Percentiles rank a stretch among this genome's conserved stretches.
These are phyloP conservation scores for Coprinopsis marcescibilis DNA, from an alignment of 768 basidiomycete species.

Conservation along the genomic window DNA sequence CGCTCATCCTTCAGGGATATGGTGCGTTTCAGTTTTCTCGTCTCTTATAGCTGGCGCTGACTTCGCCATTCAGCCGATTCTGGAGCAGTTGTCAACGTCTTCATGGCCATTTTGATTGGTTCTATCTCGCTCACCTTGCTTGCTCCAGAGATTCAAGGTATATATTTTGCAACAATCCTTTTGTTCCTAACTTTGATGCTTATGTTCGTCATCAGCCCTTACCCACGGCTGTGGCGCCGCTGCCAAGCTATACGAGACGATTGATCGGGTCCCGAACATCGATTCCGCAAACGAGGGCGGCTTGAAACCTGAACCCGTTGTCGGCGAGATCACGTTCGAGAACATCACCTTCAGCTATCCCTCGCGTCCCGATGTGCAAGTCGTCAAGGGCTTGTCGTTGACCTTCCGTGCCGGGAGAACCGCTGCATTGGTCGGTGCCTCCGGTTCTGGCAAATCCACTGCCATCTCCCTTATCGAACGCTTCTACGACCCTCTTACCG, in stretches of 20 bases:
- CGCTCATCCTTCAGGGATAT: conserved; percentile 53
- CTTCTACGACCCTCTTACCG: conserved; percentile 69
- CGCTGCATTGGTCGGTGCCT: conserved; percentile 61
- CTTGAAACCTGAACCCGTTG: conserved; percentile 50
- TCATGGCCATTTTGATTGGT: conserved; percentile 70
- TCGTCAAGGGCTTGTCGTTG: conserved; percentile 56
- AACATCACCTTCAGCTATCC: conserved; percentile 74
- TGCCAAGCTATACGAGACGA: conserved; percentile 76
- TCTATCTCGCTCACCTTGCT: conserved; percentile 73
- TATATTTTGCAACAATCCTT: conserved; percentile 20
- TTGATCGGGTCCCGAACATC: conserved; percentile 73
- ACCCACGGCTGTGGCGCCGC: conserved; percentile 68
- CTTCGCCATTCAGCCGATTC: conserved; percentile 34
- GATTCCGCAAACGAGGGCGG: conserved; percentile 63
- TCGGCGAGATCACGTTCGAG: conserved; percentile 64
- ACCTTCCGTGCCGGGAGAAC: conserved; percentile 66
- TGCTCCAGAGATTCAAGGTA: conserved; percentile 73
- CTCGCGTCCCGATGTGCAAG: conserved; percentile 60
- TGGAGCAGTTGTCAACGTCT: conserved; percentile 69
- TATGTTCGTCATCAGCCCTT: conserved; percentile 29
- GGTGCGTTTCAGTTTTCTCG: conserved; percentile 25
- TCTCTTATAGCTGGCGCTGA: too few species aligned
- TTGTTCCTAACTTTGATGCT: conserved; percentile 3
- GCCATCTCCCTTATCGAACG: conserved; percentile 69
- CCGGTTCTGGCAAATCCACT: too few species aligned